Conservation (phyloP, 805 yeast genomes). For the Wickerhamomyces rabaulensis region DNA sequence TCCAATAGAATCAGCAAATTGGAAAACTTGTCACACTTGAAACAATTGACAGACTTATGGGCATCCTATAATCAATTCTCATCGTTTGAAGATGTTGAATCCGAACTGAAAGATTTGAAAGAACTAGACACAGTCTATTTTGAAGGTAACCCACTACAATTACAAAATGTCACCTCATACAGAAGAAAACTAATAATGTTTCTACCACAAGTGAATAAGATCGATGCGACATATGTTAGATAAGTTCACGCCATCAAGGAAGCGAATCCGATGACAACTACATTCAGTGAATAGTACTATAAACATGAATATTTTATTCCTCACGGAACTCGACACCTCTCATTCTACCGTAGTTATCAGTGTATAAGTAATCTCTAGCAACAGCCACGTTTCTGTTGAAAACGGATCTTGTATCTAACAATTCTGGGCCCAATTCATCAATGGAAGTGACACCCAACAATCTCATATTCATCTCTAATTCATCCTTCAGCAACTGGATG, state of each 20-base stretch:
- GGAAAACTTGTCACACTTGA: constrained; percentile 60
- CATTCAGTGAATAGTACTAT: too few species aligned
- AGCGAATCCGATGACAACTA: too few species aligned
- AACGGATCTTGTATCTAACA: constrained; percentile 52
- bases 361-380: constrained; percentile 53
- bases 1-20: constrained; percentile 61
- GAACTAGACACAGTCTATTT: constrained; percentile 83
- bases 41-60: constrained; percentile 87
- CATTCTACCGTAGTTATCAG: constrained; percentile 52
- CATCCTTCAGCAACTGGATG: constrained; percentile 60
- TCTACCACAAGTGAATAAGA: constrained; percentile 66
- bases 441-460: constrained; percentile 65
- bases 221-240: constrained; percentile 80
- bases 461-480: constrained; percentile 73
- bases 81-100: constrained; percentile 62
- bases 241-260: too few species aligned
- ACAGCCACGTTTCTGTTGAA: constrained; percentile 35
- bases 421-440: constrained; percentile 51
- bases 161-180: constrained; percentile 69
- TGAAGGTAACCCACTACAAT: constrained; percentile 89
- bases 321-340: constrained; percentile 43
- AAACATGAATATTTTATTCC: background rate
- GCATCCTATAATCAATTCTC: constrained; percentile 73
- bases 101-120: constrained; percentile 56
- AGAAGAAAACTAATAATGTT: constrained; percentile 75